Base-by-base conservation (phyloP, 2,329 filamentous ascomycete species). In the Arachnomyces sp. region DNA sequence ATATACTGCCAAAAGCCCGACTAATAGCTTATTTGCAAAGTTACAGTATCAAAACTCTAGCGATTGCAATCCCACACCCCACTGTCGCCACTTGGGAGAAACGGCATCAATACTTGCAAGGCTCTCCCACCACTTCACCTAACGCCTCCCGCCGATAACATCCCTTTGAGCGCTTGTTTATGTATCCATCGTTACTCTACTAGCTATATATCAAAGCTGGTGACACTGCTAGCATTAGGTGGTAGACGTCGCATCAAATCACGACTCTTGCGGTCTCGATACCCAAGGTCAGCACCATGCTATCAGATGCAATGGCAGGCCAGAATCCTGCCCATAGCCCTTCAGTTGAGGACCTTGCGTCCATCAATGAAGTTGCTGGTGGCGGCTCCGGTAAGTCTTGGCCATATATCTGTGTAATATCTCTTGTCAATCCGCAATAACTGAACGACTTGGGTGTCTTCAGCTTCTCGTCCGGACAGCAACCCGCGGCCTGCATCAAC, bases 301-400 rank as follows among this genome's bases (percentile, higher is more conserved):
- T 62, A 44, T 44, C 57, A 44, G 60, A 56, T 52, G 54, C 54
- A 47, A 66, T 67, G 61, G 57, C 60, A 42, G 54, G 52, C 44
- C 60, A 65, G 46, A 53, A 57, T 44, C 44, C 49, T 44, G 50
- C 55, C 45, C 52, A 52, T 46, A 63, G 52, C 50, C 53, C 60
- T 40, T 53, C 61, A 47, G 50, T 57, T 42, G 55, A 60, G 39
- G 60, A 66, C 45, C 57, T 67, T 30, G 54, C 61, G 39, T 64
- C 63, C 43, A 66, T 67, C 46, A 62, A 58, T 45, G 63, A 67
- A 51, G 48, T 62, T 35, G 59, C 62, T 34, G 56, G 52, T 44
- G 54, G 59, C 43, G 53, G 59, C 49, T 50, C 60, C 49, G 61
- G 63, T 67, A 60, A 61, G 62, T 55, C 29, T 36, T 32, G 25